A percentile compares a stretch with the other conserved stretches of the same genome.
Conservation (phyloP, 495 filamentous ascomycete genomes). For the Platismatia glauca region DNA sequence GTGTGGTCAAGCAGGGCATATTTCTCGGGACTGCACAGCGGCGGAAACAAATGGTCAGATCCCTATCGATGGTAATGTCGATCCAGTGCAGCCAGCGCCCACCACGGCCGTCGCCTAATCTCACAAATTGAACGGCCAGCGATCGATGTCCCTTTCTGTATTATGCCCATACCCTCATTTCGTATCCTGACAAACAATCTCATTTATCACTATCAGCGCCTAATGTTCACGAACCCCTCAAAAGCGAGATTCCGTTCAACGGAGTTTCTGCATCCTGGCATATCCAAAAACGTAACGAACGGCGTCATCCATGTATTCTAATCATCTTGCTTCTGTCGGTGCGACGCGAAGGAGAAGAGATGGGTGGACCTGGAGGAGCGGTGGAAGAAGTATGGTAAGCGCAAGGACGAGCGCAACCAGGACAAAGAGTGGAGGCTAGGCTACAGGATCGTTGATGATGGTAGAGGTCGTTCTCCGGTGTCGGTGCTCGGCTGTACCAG, state of each 20-base stretch:
- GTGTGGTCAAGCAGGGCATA: slow-evolving; percentile 91
- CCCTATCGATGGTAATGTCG: slow-evolving; percentile 37
- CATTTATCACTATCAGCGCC: slow-evolving; percentile 2
- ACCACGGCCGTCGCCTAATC: slow-evolving; percentile 50
- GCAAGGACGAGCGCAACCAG: slow-evolving; percentile 13
- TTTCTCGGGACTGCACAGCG: slow-evolving; percentile 81
- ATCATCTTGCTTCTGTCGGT: slow-evolving; percentile 19
- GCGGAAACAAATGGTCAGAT: slow-evolving; percentile 48
- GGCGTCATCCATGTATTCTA: slow-evolving; percentile 21
- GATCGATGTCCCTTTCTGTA: slow-evolving; percentile 22
- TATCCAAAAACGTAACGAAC: slow-evolving; percentile 19
- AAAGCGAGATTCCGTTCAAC: slow-evolving; percentile 15
- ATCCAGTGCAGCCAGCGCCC: slow-evolving; percentile 37
- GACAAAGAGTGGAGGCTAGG: slow-evolving; percentile 10
- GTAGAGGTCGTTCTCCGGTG: not conserved
- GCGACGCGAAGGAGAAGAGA: slow-evolving; percentile 26
- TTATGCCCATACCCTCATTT: slow-evolving; percentile 24
- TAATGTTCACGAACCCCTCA: slow-evolving; percentile 16
- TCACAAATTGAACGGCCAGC: slow-evolving; percentile 1
- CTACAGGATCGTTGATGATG: slow-evolving; percentile 7
- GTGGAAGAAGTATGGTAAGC: slow-evolving; percentile 18
- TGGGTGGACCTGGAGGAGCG: slow-evolving; percentile 23
- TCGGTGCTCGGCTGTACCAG: not conserved
- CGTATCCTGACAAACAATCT: not conserved
- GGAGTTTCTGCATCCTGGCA: slow-evolving; percentile 16